A percentile compares a stretch with the other conserved stretches of the same genome.
Evolutionary conservation across 192 early-diverging fungal species (phyloP).

Genomic region (Coemansia sp.): DNA sequence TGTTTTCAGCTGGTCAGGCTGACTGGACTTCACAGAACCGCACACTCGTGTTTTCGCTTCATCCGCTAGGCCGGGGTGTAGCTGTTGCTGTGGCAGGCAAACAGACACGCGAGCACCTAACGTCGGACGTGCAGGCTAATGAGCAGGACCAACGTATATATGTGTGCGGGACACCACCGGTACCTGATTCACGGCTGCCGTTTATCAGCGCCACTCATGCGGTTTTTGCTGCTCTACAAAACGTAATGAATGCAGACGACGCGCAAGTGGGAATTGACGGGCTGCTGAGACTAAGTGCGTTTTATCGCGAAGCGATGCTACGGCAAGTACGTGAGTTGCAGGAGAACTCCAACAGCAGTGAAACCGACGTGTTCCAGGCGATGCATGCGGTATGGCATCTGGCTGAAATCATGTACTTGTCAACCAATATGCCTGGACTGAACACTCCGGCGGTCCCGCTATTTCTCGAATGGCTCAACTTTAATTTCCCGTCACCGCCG

Average conservation of each 20-base stretch:
- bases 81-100: conserved; percentile 34
- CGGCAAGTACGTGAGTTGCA: conserved; percentile 38
- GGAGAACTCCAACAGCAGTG: conserved; percentile 17
- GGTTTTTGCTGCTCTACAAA: conserved; percentile 39
- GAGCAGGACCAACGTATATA: conserved; percentile 35
- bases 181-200: conserved; percentile 26
- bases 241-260: conserved; percentile 13
- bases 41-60: conserved; percentile 27
- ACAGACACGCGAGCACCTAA: conserved; percentile 17
- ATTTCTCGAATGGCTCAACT: conserved; percentile 51
- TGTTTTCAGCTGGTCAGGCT: conserved; percentile 27
- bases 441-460: conserved; percentile 25
- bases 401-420: conserved; percentile 45
- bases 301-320: conserved; percentile 49
- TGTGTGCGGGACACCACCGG: conserved; percentile 16
- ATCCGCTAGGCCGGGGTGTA: conserved; percentile 22
- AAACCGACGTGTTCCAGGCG: conserved; percentile 31
- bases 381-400: conserved; percentile 53
- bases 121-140: neutral
- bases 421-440: conserved; percentile 26
- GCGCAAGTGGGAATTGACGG: conserved; percentile 13
- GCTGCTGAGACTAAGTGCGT: conserved; percentile 26
- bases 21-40: conserved; percentile 39
- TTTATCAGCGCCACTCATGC: conserved; percentile 52
- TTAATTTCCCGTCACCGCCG: conserved; percentile 40